Percentiles rank a stretch among this genome's conserved stretches.
Conservation (phyloP, 2,329 filamentous ascomycete species). For the Parastagonospora nodorum region DNA sequence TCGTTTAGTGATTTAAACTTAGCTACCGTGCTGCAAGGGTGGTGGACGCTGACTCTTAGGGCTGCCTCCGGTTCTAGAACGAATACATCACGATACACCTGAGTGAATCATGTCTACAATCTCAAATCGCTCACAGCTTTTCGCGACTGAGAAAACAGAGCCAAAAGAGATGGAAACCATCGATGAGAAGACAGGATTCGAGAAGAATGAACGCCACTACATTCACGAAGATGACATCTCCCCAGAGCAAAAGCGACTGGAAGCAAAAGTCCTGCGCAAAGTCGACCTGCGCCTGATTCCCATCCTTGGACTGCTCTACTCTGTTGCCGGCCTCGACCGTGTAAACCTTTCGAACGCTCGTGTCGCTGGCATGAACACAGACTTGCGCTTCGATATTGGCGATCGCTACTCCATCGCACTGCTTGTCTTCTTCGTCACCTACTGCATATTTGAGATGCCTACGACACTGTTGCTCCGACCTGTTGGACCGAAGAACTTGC, state of each 20-base stretch:
- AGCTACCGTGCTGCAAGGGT: no score
- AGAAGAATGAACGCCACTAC: not conserved
- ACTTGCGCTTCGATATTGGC: slow-evolving; percentile 50
- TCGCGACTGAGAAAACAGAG: not conserved
- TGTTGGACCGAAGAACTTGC: slow-evolving; percentile 17
- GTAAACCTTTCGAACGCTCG: slow-evolving; percentile 40
- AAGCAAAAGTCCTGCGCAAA: slow-evolving; percentile 21
- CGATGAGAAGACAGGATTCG: slow-evolving; percentile 7
- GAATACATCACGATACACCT: no score
- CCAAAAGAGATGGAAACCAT: slow-evolving; percentile 3
- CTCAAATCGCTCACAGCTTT: not conserved
- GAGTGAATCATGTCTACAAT: not conserved
- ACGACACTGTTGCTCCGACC: slow-evolving; percentile 55
- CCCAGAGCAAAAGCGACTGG: slow-evolving; percentile 6
- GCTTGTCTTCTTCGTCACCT: slow-evolving; percentile 59
- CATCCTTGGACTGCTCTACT: slow-evolving; percentile 44
- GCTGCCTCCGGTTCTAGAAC: no score
- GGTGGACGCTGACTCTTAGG: no score
- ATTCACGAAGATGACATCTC: slow-evolving; percentile 5
- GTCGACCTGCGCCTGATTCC: slow-evolving; percentile 44
- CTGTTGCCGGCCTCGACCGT: slow-evolving; percentile 41
- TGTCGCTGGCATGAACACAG: slow-evolving; percentile 54
- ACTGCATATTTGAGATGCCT: slow-evolving; percentile 58
- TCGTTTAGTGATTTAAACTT: no score
- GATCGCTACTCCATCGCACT: slow-evolving; percentile 54